These are phyloP conservation scores for Mrakia frigida DNA, from an alignment of 768 basidiomycete species.

Conservation along the genomic window DNA sequence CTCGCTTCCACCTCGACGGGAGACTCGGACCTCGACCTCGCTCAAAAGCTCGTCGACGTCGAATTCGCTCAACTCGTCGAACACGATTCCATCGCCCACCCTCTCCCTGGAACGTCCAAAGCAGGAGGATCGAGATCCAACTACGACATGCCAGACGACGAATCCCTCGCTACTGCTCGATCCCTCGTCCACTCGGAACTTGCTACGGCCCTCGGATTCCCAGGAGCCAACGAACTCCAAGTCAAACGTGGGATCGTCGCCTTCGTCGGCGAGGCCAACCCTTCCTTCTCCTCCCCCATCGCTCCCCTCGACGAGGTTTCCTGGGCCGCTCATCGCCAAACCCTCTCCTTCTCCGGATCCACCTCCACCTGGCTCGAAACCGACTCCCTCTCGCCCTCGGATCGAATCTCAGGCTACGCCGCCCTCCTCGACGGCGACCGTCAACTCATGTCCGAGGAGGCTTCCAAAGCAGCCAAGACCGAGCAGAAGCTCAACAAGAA, in stretches of 20 bases:
- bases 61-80: slow-evolving; percentile 74
- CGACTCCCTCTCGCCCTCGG: slow-evolving; percentile 38
- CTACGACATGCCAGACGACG: slow-evolving; percentile 61
- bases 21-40: slow-evolving; percentile 48
- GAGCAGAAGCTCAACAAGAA: slow-evolving; percentile 86
- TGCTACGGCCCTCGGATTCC: slow-evolving; percentile 72
- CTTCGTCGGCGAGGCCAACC: slow-evolving; percentile 57
- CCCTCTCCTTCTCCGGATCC: slow-evolving; percentile 59
- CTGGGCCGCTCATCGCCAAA: slow-evolving; percentile 64
- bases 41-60: slow-evolving; percentile 61
- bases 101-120: slow-evolving; percentile 83
- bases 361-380: slow-evolving; percentile 64
- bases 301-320: slow-evolving; percentile 47
- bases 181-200: slow-evolving; percentile 71
- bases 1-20: slow-evolving; percentile 38
- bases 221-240: slow-evolving; percentile 70
- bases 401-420: slow-evolving; percentile 61
- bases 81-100: slow-evolving; percentile 82
- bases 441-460: slow-evolving; percentile 71
- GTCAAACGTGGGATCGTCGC: slow-evolving; percentile 69
- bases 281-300: slow-evolving; percentile 34
- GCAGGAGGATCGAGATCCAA: slow-evolving; percentile 54
- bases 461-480: slow-evolving; percentile 68
- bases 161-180: slow-evolving; percentile 64
- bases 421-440: slow-evolving; percentile 59